Evolutionary conservation across 75 land plant species (phyloP).

Genomic region (Cryptomeria japonica): DNA sequence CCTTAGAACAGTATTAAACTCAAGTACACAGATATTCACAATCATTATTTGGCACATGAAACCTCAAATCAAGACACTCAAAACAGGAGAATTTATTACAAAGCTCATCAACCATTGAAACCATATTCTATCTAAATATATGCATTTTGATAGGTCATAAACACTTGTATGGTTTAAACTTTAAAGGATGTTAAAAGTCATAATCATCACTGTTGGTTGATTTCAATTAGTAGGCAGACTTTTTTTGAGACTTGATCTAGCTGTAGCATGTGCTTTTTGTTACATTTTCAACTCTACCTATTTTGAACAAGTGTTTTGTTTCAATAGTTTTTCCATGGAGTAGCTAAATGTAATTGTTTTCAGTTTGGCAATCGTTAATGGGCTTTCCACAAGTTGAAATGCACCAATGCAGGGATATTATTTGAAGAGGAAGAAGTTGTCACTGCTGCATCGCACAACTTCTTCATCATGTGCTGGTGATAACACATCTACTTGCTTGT

Average conservation of each 20-base stretch:
- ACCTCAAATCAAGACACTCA: not conserved
- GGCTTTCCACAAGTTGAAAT: not conserved
- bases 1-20: not conserved
- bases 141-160: not conserved
- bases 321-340: not conserved
- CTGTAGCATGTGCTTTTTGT: not conserved
- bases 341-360: not conserved
- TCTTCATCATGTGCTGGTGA: not conserved
- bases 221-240: not conserved
- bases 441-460: not conserved
- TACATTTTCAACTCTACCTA: not conserved
- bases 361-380: not conserved
- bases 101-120: not conserved
- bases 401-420: not conserved
- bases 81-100: not conserved
- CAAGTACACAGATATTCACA: not conserved
- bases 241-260: not conserved
- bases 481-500: not conserved
- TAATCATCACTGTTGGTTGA: not conserved
- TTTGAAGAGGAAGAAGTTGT: not conserved
- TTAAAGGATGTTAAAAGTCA: not conserved
- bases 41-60: not conserved
- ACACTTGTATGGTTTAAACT: not conserved
- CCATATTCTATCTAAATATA: not conserved
- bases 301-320: not conserved